phyloP scores from a whole-genome alignment of 1,139 yeast genomes.

The Saccharomyces pastorianus region DNA sequence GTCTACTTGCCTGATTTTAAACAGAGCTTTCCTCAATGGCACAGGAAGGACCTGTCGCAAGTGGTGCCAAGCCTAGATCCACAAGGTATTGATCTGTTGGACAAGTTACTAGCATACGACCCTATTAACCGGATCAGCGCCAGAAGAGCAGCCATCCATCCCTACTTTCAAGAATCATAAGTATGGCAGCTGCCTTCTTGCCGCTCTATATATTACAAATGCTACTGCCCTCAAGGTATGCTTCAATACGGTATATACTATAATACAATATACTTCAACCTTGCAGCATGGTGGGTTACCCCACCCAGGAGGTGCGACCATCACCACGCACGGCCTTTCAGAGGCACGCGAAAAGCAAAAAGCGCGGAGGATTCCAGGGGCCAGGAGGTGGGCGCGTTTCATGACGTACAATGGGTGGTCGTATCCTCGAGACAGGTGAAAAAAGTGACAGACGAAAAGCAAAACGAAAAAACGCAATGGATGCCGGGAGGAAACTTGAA shows the following conservation, averaged over 20 bases:
- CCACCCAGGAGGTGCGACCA: background rate
- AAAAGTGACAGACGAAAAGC: background rate
- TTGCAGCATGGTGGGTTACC: background rate
- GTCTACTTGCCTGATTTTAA: constrained; percentile 89
- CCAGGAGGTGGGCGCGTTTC: background rate
- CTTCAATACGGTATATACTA: background rate
- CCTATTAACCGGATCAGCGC: constrained; percentile 94
- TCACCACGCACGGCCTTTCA: background rate
- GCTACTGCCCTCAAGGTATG: background rate
- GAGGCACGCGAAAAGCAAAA: background rate
- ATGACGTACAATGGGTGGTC: background rate
- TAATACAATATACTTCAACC: background rate
- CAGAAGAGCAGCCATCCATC: constrained; percentile 82
- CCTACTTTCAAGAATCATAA: constrained; percentile 64
- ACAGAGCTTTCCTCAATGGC: constrained; percentile 94
- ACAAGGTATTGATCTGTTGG: constrained; percentile 76
- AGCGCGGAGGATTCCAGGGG: background rate
- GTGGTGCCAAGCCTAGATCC: constrained; percentile 73
- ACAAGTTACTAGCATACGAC: constrained; percentile 76
- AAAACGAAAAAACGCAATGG: background rate
- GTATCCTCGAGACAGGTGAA: background rate
- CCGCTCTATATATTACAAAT: background rate
- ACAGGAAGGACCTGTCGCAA: constrained; percentile 57
- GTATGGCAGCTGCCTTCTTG: background rate
- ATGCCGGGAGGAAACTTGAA: background rate